A percentile compares a stretch with the other conserved stretches of the same genome.
phyloP scores from a whole-genome alignment of 306 rosid genomes.

The Gastrolobium bilobum region DNA sequence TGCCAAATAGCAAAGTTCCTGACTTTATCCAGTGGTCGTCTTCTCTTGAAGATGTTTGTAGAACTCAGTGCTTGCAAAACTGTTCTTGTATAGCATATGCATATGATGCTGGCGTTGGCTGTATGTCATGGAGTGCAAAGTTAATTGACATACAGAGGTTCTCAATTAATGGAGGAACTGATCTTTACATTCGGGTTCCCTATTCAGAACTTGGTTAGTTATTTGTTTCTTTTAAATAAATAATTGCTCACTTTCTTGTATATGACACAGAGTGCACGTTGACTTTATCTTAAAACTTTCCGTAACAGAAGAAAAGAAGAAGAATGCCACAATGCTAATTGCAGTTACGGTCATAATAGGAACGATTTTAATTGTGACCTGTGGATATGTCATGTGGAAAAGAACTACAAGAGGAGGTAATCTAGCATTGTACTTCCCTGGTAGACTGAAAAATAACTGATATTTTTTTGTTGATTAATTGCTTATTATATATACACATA shows the following conservation, averaged over 20 bases:
- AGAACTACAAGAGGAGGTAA: neutral
- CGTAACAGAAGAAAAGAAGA: neutral
- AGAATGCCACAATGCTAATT: neutral
- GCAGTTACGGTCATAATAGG: slow-evolving; percentile 17
- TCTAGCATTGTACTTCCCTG: neutral
- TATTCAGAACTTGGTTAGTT: slow-evolving; percentile 46
- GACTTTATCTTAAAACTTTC: neutral
- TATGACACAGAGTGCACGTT: neutral
- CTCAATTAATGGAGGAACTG: slow-evolving; percentile 24
- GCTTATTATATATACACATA: neutral
- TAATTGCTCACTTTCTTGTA: neutral
- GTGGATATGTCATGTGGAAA: neutral
- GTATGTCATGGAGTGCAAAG: slow-evolving; percentile 35
- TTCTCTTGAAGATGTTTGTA: neutral
- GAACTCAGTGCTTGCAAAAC: slow-evolving; percentile 10
- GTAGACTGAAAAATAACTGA: neutral
- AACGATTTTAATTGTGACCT: neutral
- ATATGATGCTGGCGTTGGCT: slow-evolving; percentile 37
- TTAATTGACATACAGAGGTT: slow-evolving; percentile 22
- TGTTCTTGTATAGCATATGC: slow-evolving; percentile 46
- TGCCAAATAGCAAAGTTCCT: slow-evolving; percentile 10
- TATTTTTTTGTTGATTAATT: neutral
- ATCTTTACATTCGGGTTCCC: slow-evolving; percentile 41
- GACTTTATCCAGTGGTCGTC: neutral
- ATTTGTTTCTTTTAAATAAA: neutral